Evolutionary conservation across 352 stramenopile genomes (phyloP), one percentile per base, ranked within the genome.

Genomic region (Phytophthora macrochlamydospora): DNA sequence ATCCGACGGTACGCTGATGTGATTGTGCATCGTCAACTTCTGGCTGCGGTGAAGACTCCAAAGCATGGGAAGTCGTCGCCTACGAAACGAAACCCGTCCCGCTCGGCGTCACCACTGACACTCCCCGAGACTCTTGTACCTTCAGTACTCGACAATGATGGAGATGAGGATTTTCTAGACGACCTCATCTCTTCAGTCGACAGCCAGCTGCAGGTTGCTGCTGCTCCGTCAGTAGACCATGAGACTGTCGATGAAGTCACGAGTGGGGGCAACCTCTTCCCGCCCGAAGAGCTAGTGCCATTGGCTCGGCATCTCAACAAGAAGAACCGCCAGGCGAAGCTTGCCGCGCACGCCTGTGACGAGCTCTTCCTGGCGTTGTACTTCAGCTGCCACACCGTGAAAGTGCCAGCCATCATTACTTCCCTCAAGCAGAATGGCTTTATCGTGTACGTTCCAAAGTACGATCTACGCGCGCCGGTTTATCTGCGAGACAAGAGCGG

Each of bases 331-430:
- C 87, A 90, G 61, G 90, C 92, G 29, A 98, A 98, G 66, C 77
- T 92, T 30, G 91, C 94, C 28, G 89, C 91, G 9, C 81, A 88
- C 42, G 85, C 90, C 46, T 98, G 93, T 63, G 86, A 98, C 49
- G 83, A 92, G 51, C 75, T 98, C 18, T 98, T 98, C 71, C 72
- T 98, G 29, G 90, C 91, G 14, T 70, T 98, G 12, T 98, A 98
- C 74, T 98, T 98, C 59, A 95, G 81, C 62, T 91, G 87, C 37
- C 86, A 97, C 67, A 85, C 84, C 1, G 81, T 96, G 11, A 83
- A 85, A 24, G 87, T 91, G 1, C 66, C 87, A 28, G 94, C 91
- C 24, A 91, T 98, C 52, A 93, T 98, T 46, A 94, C 89, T 48
- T 76, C 87, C 33, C 73, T 98, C 65, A 90, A 94, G 67, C 76